Base-by-base conservation (phyloP, 805 yeast species). In the Saccharomycopsis sp. region DNA sequence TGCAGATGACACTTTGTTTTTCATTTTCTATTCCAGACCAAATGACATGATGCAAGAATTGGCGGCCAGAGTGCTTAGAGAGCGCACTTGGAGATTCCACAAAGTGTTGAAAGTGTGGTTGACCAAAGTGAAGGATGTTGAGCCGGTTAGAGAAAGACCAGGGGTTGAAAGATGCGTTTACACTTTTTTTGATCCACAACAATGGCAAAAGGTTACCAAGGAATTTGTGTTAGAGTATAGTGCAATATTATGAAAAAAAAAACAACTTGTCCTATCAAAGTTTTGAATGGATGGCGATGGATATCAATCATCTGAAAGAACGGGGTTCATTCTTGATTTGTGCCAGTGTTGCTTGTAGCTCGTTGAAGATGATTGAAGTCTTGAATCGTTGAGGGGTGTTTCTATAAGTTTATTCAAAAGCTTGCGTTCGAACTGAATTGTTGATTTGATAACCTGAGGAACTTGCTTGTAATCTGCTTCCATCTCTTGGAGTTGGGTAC, bases 81-180 rank as follows among this genome's bases (percentile, higher is more conserved):
- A 77, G 48, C 71, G 98, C 53, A 92, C 89, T 62, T 92, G 99
- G 99, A 73, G 97, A 51, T 92, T 84, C 56, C 98, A 92, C 62
- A 89, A 87, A 62, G 95, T 86, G 47, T 71, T 92, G 42, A 94
- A 88, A 63, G 87, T 92, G 38, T 92, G 98, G 98, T 65, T 92
- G 45, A 92, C 98, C 9, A 92, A 92, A 60, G 96, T 87, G 54
- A 83, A 94, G 21, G 75, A 76, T 52, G 77, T 78, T 47, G 97
- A 89, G 59, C 96, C 96, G 1, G 73, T 84, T 12, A 76, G 67
- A 50, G 84, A 86, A 45, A 74, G 81, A 25, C 80, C 80, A 27
- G 89, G 83, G 43, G 71, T 67, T 26, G 98, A 92, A 62, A 73
- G 89, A 47, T 97, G 98, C 1, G 77, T 87, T 7, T 92, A 92